Conservation (phyloP, 371 early-diverging fungal genomes). For the Mortierella sp. region DNA sequence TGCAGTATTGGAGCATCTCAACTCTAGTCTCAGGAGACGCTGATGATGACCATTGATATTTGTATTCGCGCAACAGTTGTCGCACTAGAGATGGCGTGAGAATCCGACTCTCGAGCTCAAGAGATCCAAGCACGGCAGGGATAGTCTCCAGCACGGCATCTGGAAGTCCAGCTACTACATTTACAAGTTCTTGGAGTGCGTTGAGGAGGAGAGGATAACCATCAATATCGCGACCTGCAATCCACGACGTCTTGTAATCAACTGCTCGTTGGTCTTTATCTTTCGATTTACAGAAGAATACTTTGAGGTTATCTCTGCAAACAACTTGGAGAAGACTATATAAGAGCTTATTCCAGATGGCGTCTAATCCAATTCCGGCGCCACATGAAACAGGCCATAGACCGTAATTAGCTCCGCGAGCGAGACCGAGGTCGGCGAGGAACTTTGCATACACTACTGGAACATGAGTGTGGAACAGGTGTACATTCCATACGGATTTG, state of each 20-base stretch:
- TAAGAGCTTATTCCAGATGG: conserved; percentile 26
- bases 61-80: conserved; percentile 5
- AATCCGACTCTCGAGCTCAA: conserved; percentile 13
- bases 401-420: conserved; percentile 22
- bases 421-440: conserved; percentile 17
- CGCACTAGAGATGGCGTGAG: conserved; percentile 28
- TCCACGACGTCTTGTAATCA: neutral
- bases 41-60: neutral
- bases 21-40: neutral
- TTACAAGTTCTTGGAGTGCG: conserved; percentile 4
- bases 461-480: conserved; percentile 39
- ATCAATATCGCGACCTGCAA: conserved; percentile 25
- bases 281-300: conserved; percentile 20
- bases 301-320: conserved; percentile 2
- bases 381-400: conserved; percentile 31
- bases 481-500: conserved; percentile 51
- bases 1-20: conserved; percentile 30
- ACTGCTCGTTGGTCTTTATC: neutral
- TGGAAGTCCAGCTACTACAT: conserved; percentile 21
- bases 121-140: neutral
- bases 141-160: conserved; percentile 10
- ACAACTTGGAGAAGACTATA: neutral
- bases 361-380: conserved; percentile 11
- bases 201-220: conserved; percentile 14
- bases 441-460: conserved; percentile 37